phyloP scores from a whole-genome alignment of 179 eudicot genomes.

The Amaranthus tricolor region DNA sequence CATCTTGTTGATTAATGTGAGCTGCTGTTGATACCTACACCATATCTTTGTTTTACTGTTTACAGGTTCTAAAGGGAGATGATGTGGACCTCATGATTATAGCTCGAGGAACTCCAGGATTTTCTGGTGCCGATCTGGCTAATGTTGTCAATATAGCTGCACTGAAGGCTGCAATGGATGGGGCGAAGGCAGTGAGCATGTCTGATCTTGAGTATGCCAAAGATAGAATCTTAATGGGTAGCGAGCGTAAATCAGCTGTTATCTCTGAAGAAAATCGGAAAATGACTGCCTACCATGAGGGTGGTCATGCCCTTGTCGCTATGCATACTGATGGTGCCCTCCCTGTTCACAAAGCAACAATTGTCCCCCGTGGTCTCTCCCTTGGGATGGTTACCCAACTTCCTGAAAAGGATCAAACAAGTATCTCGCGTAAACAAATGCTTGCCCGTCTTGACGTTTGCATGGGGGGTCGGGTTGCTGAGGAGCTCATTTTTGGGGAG shows the following conservation, averaged over 20 bases:
- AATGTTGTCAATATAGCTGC: constrained; percentile 50
- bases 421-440: constrained; percentile 79
- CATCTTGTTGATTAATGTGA: not conserved
- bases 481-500: constrained; percentile 91
- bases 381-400: constrained; percentile 65
- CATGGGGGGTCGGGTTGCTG: constrained; percentile 96
- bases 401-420: constrained; percentile 79
- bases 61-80: constrained; percentile 73
- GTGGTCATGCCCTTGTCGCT: constrained; percentile 55
- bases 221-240: constrained; percentile 53
- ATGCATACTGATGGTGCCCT: constrained; percentile 53
- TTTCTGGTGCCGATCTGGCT: constrained; percentile 56
- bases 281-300: constrained; percentile 60
- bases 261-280: constrained; percentile 77
- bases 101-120: constrained; percentile 75
- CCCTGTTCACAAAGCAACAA: constrained; percentile 60
- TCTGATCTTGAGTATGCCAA: constrained; percentile 46
- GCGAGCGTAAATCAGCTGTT: constrained; percentile 54
- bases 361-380: constrained; percentile 56
- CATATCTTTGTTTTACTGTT: not conserved
- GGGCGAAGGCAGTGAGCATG: constrained; percentile 52
- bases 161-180: constrained; percentile 54
- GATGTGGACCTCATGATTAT: constrained; percentile 86
- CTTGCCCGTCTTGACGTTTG: constrained; percentile 83
- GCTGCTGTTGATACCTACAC: not conserved